Conservation (phyloP, 805 yeast species). For the Scheffersomyces lignosus region DNA sequence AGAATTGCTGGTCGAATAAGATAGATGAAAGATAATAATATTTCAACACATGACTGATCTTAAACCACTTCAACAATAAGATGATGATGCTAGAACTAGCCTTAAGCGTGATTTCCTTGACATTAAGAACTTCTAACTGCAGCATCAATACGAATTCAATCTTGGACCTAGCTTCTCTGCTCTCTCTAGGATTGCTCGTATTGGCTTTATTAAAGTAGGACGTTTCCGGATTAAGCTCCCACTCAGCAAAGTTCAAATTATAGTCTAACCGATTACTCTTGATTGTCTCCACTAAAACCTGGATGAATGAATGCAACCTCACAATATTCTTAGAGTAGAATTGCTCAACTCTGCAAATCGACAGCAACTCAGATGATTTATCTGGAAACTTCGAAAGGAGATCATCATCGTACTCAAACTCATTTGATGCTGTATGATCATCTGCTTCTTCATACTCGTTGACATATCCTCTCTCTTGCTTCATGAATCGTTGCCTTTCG, state of each 20-base stretch:
- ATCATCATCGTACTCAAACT: conserved; percentile 11
- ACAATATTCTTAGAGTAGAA: conserved; percentile 57
- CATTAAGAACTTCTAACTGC: conserved; percentile 54
- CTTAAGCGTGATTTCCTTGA: conserved; percentile 64
- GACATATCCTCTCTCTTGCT: conserved; percentile 62
- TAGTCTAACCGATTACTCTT: conserved; percentile 47
- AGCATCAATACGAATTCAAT: conserved; percentile 30
- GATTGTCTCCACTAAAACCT: conserved; percentile 64
- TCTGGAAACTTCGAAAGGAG: conserved; percentile 38
- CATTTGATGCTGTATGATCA: conserved; percentile 3
- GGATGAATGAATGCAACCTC: conserved; percentile 60
- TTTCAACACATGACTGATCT: conserved; percentile 73
- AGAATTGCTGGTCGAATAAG: conserved; percentile 70
- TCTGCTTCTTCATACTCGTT: conserved; percentile 18
- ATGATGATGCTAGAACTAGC: conserved; percentile 55
- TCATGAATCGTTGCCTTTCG: conserved; percentile 69
- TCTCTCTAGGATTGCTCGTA: conserved; percentile 4
- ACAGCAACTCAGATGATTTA: conserved; percentile 33
- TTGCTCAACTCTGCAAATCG: conserved; percentile 56
- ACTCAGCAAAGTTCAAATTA: conserved; percentile 34
- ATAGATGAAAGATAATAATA: conserved; percentile 71
- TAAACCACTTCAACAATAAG: conserved; percentile 72
- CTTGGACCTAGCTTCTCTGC: conserved; percentile 15
- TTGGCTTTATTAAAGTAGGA: conserved; percentile 21
- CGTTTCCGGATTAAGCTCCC: conserved; percentile 34